Evolutionary conservation across 176 grass and related monocot species (phyloP), one percentile per base, ranked within the genome.

Genomic region (Triticum turgidum): DNA sequence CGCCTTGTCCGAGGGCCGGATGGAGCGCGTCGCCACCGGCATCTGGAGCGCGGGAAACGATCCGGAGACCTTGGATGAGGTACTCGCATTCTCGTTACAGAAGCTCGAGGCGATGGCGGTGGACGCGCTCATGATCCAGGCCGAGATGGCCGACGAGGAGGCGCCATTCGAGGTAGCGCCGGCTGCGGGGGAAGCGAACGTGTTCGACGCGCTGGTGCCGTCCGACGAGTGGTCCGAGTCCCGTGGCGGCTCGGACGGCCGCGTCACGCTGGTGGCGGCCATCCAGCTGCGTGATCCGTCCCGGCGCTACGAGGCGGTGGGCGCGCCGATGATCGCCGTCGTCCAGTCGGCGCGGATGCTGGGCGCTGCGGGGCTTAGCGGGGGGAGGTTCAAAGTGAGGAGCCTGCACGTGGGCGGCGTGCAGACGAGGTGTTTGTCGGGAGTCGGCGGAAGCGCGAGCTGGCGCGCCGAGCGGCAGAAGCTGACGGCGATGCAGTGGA

Each of bases 31-130:
- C 10, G 41, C 80, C 22, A 96, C 93, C 7, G 91, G 96, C 12
- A 94, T 96, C 35, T 98, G 93, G 93, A 92, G 18, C 76, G 84
- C 67, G 0, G 77, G 85, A 15, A 82, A 83, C 65, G 94, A 91
- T 69, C 92, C 97, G 21, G 61, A 86, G 65, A 86, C 92, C 41
- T 61, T 91, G 65, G 92, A 96, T n/a, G 94, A 99, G 63, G 90
- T 99, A 78, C 83, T 99, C 24, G 79, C 80, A 27, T 93, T 92
- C 80, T 92, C 94, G 11, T 7, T 96, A 75, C 94, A 96, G 80
- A 99, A 94, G 85, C 89, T 99, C 65, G 97, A 99, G 91, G 71
- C 92, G 73, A 94, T 94, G 92, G 87, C 97, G 14, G 81, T 99
- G 22, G 90, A 96, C 69, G 97, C 89, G n/a, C 88, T 99, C 13